Conservation (phyloP, 208 protist species). For the Acanthamoeba royreba region DNA sequence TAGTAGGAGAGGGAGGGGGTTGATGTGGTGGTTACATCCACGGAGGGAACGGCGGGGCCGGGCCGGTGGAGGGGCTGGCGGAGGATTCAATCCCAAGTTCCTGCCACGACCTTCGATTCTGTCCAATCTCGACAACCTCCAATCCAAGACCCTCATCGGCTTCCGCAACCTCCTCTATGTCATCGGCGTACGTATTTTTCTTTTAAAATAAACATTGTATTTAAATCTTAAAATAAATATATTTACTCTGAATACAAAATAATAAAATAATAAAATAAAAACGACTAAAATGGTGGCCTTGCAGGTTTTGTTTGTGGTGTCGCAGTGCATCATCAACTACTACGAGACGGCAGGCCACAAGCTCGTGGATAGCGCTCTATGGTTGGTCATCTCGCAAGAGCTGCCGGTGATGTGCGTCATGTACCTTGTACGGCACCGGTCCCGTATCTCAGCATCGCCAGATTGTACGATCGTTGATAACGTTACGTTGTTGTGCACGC, state of each 20-base stretch:
- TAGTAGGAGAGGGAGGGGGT: too few relatives aligned
- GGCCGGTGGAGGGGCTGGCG: too few relatives aligned
- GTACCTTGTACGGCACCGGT: neutral
- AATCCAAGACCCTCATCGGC: neutral
- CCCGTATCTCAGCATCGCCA: too few relatives aligned
- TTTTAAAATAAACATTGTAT: neutral
- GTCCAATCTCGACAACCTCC: conserved; percentile 28
- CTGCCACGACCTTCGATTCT: neutral
- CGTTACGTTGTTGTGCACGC: neutral
- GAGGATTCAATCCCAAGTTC: neutral
- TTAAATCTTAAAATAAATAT: neutral
- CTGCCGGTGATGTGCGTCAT: neutral
- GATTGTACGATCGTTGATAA: neutral
- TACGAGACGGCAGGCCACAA: neutral
- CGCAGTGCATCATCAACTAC: conserved; percentile 27
- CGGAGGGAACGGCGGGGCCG: too few relatives aligned
- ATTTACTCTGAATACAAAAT: too few relatives aligned
- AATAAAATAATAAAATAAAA: too few relatives aligned
- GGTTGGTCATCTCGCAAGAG: neutral
- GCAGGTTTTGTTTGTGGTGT: neutral
- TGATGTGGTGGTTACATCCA: too few relatives aligned
- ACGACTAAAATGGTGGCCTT: too few relatives aligned
- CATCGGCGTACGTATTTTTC: neutral
- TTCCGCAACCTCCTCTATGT: conserved; percentile 4
- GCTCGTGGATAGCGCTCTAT: neutral